phyloP scores from a whole-genome alignment of 2,329 filamentous ascomycete species.

The Colletotrichum liriopes region DNA sequence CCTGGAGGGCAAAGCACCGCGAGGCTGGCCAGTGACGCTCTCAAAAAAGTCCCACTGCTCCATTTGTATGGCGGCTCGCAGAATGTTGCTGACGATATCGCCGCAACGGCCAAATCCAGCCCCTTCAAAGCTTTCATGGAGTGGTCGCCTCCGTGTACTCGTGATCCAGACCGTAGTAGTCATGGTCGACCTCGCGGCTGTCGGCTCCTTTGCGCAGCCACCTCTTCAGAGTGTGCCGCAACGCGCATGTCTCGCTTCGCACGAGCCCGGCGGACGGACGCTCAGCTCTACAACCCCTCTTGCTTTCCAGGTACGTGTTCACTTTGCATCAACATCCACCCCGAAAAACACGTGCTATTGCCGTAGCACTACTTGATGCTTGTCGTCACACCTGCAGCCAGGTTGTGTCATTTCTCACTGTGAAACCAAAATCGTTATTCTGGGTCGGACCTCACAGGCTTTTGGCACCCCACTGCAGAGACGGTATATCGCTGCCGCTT shows the following conservation, averaged over 20 bases:
- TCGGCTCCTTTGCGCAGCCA: conserved; percentile 46
- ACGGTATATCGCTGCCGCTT: not conserved
- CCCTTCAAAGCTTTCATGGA: conserved; percentile 49
- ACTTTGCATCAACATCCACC: not conserved
- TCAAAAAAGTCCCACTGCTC: conserved; percentile 21
- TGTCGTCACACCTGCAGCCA: not conserved
- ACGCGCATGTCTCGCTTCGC: conserved; percentile 17
- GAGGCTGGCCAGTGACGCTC: not conserved
- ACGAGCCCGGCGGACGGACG: conserved; percentile 46
- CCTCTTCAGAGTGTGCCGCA: conserved; percentile 46
- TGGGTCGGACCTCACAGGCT: not conserved
- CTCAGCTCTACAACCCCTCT: not conserved
- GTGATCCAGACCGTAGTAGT: conserved; percentile 53
- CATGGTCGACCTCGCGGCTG: conserved; percentile 4
- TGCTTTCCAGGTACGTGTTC: not conserved
- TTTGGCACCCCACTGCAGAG: not conserved
- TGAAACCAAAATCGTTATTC: not conserved
- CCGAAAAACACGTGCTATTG: not conserved
- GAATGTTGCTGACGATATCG: not conserved
- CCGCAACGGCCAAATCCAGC: conserved; percentile 46
- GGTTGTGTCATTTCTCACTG: not conserved
- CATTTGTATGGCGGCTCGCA: conserved; percentile 1
- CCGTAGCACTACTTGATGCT: not conserved
- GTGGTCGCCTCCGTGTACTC: conserved; percentile 53
- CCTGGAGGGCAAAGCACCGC: not conserved